Percentiles rank a stretch among this genome's conserved stretches.
phyloP scores from a whole-genome alignment of 1,139 yeast species.

The Debaryomyces psychrophilus region DNA sequence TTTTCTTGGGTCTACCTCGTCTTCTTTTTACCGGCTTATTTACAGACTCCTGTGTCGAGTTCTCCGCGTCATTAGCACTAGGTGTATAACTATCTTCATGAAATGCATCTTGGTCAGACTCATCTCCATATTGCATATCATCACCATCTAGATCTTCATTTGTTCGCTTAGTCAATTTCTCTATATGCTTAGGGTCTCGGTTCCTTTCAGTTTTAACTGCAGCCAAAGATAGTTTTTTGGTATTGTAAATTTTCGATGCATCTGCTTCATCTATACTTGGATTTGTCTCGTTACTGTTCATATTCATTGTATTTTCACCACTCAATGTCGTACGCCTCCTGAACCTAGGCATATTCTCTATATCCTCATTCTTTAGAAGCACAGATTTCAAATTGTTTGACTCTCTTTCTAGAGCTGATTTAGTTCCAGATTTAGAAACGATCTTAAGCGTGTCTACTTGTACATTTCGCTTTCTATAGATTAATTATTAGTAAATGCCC shows the following conservation, averaged over 20 bases:
- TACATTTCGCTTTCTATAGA: conserved; percentile 19
- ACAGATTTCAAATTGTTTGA: conserved; percentile 27
- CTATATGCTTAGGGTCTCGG: neutral
- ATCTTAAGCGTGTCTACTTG: conserved; percentile 17
- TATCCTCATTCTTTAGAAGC: conserved; percentile 26
- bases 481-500: conserved; percentile 14
- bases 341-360: conserved; percentile 28
- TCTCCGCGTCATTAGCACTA: neutral
- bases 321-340: conserved; percentile 15
- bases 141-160: neutral
- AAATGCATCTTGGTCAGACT: conserved; percentile 8
- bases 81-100: neutral
- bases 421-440: conserved; percentile 10
- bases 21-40: conserved; percentile 11
- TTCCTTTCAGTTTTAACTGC: neutral
- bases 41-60: neutral
- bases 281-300: neutral
- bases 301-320: neutral
- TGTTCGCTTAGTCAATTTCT: neutral
- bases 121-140: neutral
- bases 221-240: neutral
- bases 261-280: neutral
- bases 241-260: neutral
- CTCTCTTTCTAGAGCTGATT: conserved; percentile 11
- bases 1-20: conserved; percentile 17